Evolutionary conservation across 148 eudicot genomes (phyloP).

Genomic region (Talinum fruticosum): DNA sequence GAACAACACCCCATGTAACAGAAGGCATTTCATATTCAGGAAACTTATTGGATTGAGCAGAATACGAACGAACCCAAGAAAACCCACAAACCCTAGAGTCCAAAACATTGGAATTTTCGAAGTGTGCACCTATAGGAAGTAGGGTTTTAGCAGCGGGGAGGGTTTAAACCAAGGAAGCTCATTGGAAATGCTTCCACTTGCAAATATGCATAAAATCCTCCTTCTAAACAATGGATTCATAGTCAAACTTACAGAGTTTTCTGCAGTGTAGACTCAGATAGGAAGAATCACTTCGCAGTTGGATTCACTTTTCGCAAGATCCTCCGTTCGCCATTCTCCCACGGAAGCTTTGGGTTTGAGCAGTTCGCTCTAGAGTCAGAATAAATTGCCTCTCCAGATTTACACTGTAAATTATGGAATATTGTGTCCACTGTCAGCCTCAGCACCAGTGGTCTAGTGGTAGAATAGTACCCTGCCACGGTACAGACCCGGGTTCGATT

Average conservation of each 20-base stretch:
- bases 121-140: constrained; percentile 28
- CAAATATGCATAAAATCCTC: constrained; percentile 21
- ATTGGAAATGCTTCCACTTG: constrained; percentile 11
- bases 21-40: constrained; percentile 95
- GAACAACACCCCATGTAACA: constrained; percentile 96
- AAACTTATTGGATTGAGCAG: constrained; percentile 53
- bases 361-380: no score
- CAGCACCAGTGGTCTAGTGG: constrained; percentile 53
- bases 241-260: constrained; percentile 23
- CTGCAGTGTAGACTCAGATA: not conserved
- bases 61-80: constrained; percentile 35
- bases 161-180: constrained; percentile 8
- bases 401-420: no score
- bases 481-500: constrained; percentile 55
- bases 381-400: no score
- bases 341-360: not conserved
- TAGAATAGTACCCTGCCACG: constrained; percentile 54
- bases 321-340: not conserved
- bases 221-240: constrained; percentile 45
- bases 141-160: constrained; percentile 6
- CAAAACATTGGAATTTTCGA: constrained; percentile 29
- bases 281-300: not conserved
- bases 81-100: constrained; percentile 30
- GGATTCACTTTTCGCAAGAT: not conserved
- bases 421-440: no score